Base-by-base conservation (phyloP, 495 filamentous ascomycete species). In the Cryomyces minteri region DNA sequence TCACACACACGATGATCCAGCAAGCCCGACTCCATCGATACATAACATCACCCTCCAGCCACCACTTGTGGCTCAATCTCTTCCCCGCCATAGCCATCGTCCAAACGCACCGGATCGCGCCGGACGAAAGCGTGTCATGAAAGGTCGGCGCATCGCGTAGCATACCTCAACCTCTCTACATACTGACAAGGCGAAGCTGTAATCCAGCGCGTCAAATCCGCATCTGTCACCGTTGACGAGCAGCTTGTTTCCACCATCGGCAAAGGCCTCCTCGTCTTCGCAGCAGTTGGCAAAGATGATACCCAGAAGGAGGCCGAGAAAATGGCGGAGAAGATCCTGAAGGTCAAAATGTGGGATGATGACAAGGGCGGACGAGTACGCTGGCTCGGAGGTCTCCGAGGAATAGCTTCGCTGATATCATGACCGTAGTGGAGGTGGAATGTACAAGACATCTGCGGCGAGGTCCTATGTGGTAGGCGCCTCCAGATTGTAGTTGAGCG, bases 221-320 rank as follows among this genome's bases (percentile, higher is more conserved):
- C 92, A 45, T 94, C 92, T n/a, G 92, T 99, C 55, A 92, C 84
- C 7, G 86, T 99, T n/a, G 88, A 96, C 57, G 78, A 80, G 47
- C 69, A 92, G 54, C 60, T 94, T 32, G 75, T 99, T 6, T 95
- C 92, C 1, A 77, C 76, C 1, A 95, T 99, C 53, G 83, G 83
- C 37, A 82, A 79, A 58, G 92, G 92, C 31, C 67, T 99, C 37
- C 69, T 99, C 2, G 86, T 96, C 11, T 79, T 99, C 54, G 87
- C 87, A 29, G 92, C 87, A 31, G 75, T 99, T 14, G 84, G 82
- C 12, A 84, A 85, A 28, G 83, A 85, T 44, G 92, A 99, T 57
- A 93, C 84, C 1, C 72, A 78, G 46, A 94, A 85, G 57, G 88
- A 96, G 55, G 80, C 79, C 9, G 82, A 95, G 41, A 68, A 72